These are phyloP conservation scores for Puccinia triticina DNA, from an alignment of 1,284 basidiomycete species.

Conservation along the genomic window DNA sequence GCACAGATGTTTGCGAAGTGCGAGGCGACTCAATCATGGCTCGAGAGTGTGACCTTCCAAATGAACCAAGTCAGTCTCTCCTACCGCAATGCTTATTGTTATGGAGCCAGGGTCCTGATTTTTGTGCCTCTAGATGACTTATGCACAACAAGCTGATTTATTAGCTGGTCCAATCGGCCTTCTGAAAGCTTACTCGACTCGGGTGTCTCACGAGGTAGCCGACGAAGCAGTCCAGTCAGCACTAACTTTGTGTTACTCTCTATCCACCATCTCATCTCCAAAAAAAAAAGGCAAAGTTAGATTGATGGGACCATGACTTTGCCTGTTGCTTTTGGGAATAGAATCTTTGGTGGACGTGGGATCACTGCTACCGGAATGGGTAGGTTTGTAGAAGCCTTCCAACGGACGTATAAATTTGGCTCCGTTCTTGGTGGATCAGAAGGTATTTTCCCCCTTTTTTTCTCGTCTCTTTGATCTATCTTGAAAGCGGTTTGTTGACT, in stretches of 20 bases:
- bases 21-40: slow-evolving; percentile 82
- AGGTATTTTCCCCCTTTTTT: slow-evolving; percentile 48
- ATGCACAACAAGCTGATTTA: slow-evolving; percentile 71
- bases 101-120: slow-evolving; percentile 25
- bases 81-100: neutral
- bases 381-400: slow-evolving; percentile 63
- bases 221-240: slow-evolving; percentile 72
- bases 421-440: slow-evolving; percentile 60
- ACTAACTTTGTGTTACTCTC: too few species aligned
- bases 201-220: slow-evolving; percentile 64
- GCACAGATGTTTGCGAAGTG: slow-evolving; percentile 81
- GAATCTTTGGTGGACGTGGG: slow-evolving; percentile 70
- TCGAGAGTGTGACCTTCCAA: slow-evolving; percentile 86
- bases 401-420: slow-evolving; percentile 77
- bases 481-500: neutral
- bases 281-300: neutral
- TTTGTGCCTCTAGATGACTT: slow-evolving; percentile 60
- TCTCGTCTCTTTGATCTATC: neutral
- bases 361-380: slow-evolving; percentile 70
- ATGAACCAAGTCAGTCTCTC: slow-evolving; percentile 75
- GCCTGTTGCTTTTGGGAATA: slow-evolving; percentile 68
- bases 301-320: slow-evolving; percentile 54
- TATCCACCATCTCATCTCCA: neutral
- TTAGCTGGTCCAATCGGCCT: slow-evolving; percentile 72
- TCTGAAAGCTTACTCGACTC: slow-evolving; percentile 66